phyloP scores from a whole-genome alignment of 345 rosid species.

The Syzygium aromaticum region DNA sequence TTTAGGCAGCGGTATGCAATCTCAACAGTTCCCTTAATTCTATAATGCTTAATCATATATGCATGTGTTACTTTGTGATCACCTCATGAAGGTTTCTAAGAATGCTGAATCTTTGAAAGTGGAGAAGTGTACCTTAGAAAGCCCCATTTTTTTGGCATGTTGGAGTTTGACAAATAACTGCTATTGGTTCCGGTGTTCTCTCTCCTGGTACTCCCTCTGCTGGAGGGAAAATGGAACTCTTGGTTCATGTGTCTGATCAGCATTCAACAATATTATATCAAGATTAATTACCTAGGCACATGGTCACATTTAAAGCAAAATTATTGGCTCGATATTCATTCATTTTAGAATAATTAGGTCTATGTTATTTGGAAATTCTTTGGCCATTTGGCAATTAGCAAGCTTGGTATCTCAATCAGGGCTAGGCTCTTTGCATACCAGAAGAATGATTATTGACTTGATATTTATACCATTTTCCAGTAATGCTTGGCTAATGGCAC shows the following conservation, averaged over 20 bases:
- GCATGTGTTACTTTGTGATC: not conserved
- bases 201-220: not conserved
- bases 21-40: not conserved
- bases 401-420: not conserved
- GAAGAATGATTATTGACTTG: conserved; percentile 66
- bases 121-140: not conserved
- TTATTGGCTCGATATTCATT: too few relatives aligned
- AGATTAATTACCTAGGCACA: not conserved
- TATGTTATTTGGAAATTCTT: not conserved
- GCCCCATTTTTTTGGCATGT: not conserved
- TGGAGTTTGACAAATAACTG: not conserved
- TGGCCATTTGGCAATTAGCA: not conserved
- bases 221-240: not conserved
- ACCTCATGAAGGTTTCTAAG: not conserved
- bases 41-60: not conserved
- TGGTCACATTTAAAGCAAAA: not conserved
- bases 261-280: not conserved
- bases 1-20: conserved; percentile 19
- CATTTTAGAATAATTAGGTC: not conserved
- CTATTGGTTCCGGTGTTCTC: not conserved
- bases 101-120: not conserved
- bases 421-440: not conserved
- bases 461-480: conserved; percentile 18
- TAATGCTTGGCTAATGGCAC: conserved; percentile 34
- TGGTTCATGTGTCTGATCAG: not conserved